Evolutionary conservation across 2,329 filamentous ascomycete species (phyloP), one percentile per base, ranked within the genome.

Genomic region (Blastomyces emzantsi): DNA sequence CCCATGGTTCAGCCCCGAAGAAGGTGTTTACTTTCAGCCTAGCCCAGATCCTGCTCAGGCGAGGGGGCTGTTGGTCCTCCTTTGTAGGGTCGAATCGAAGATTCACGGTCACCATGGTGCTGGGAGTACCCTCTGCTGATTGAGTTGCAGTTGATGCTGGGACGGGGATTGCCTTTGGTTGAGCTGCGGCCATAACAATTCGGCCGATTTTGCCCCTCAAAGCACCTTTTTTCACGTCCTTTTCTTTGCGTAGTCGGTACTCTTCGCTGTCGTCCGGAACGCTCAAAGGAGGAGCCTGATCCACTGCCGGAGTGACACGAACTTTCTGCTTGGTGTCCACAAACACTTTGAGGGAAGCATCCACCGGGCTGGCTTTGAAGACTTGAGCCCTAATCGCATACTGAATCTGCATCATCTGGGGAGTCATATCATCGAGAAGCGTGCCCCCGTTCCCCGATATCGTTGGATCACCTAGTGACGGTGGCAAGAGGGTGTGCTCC

Each of bases 11-110:
- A 11, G 79, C 79, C 51, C 83, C 76, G 73, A 80, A 87, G 71
- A 80, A 86, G 1, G 85, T 87, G 62, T 76, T 75, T n/a, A 80
- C 81, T 66, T 82, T 84, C 30, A 88, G 73, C 70, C 82, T 85
- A 64, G 78, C 83, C 62, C 72, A 75, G 56, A 87, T 71, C 17
- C 75, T 79, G 55, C 79, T 76, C 2, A 88, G 77, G 45, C 74
- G 76, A 1, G 85, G 85, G 19, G 85, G 85, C 28, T 75, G 68
- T 57, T 78, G 75, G 49, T 72, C 70, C 45, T 80, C 76, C 4
- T 81, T 79, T 4, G 73, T 68, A 1, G 85, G 85, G 65, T 88
- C 85, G 68, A 87, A 88, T 45, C 85, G 83, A 15, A 87, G 74
- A 62, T 82, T 76, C 1, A 87, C 73, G 0, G 79, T 85, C 8